Evolutionary conservation across 257 asterid genomes (phyloP).

Genomic region (Capsicum rhomboideum): DNA sequence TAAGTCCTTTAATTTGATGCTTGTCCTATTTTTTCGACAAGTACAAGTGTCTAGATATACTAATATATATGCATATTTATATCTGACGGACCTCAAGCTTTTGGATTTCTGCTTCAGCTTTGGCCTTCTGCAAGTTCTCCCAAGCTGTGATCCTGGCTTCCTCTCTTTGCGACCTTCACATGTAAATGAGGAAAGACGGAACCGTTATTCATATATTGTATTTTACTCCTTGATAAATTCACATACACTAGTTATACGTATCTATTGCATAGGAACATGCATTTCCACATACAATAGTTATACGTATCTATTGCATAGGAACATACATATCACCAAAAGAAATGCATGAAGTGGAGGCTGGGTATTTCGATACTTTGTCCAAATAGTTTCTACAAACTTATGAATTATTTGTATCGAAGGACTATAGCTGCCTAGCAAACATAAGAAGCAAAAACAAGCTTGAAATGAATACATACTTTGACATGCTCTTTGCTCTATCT

Average conservation of each 20-base stretch:
- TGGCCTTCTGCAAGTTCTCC: slow-evolving; percentile 81
- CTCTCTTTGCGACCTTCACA: slow-evolving; percentile 40
- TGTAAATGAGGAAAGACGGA: background rate
- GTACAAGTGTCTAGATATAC: background rate
- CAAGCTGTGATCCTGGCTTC: slow-evolving; percentile 61
- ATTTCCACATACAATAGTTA: no score
- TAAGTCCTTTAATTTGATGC: background rate
- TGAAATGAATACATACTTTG: slow-evolving; percentile 2
- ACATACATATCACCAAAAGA: background rate
- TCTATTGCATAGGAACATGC: background rate
- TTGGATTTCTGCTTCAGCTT: slow-evolving; percentile 60
- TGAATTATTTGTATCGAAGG: background rate
- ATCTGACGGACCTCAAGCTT: slow-evolving; percentile 43
- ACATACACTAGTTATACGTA: no score
- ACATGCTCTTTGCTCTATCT: background rate
- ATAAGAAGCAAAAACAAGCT: background rate
- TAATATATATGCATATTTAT: background rate
- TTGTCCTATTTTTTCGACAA: no score
- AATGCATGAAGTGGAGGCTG: background rate
- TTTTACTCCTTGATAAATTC: background rate
- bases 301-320: background rate
- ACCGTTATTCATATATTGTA: background rate
- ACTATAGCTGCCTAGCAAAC: background rate
- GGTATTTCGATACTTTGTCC: background rate
- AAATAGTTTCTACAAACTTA: background rate